phyloP scores from a whole-genome alignment of 2,329 filamentous ascomycete genomes.

The Penicillium sp. region DNA sequence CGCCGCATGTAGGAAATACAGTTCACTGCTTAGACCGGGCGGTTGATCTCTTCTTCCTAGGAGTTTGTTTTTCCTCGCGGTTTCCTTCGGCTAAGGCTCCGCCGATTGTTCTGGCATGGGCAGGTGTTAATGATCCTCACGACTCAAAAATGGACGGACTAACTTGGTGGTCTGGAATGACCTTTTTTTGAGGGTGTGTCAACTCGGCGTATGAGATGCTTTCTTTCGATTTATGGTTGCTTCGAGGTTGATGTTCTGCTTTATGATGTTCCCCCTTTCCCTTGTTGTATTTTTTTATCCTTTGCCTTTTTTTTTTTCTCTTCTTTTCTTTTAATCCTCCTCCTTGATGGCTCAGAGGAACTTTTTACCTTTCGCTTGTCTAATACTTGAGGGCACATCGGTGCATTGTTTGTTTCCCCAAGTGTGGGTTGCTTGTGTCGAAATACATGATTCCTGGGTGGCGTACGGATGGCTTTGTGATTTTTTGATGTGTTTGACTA shows the following conservation, averaged over 20 bases:
- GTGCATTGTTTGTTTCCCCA: conserved; percentile 20
- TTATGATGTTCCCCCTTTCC: conserved; percentile 21
- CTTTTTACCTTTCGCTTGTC: conserved; percentile 24
- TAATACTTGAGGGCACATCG: conserved; percentile 26
- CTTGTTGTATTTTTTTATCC: conserved; percentile 19
- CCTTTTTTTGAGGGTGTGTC: conserved; percentile 32
- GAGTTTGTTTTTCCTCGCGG: conserved; percentile 15
- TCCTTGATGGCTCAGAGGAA: conserved; percentile 15
- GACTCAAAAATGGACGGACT: conserved; percentile 38
- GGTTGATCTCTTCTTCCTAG: conserved; percentile 16
- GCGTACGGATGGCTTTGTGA: conserved; percentile 26
- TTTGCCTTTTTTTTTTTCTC: conserved; percentile 22
- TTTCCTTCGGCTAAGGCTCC: conserved; percentile 27
- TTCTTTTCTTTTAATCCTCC: conserved; percentile 12
- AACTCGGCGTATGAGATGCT: conserved; percentile 33
- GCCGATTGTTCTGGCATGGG: conserved; percentile 37
- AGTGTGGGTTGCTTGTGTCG: conserved; percentile 22
- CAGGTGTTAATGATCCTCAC: conserved; percentile 44
- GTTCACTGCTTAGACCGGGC: conserved; percentile 20
- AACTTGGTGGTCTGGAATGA: conserved; percentile 31
- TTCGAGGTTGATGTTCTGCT: conserved; percentile 24
- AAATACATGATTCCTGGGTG: conserved; percentile 27
- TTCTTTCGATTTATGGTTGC: conserved; percentile 20
- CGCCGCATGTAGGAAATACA: conserved; percentile 9
- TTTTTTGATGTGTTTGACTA: conserved; percentile 19